Conservation (phyloP, 2,329 filamentous ascomycete species). For the Fusarium armeniacum region DNA sequence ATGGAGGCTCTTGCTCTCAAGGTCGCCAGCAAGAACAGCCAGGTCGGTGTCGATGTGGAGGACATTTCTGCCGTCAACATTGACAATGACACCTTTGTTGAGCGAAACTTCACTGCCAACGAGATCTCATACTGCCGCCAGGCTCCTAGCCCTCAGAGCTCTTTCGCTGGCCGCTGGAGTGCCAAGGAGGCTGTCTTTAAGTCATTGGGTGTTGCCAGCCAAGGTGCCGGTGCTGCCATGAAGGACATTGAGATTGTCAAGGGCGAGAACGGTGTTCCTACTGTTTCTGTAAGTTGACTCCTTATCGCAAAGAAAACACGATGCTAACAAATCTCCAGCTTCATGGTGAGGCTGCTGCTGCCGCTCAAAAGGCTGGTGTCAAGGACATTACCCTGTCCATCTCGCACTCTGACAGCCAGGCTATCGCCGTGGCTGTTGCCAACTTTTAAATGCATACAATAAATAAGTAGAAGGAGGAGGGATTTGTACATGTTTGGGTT, state of each 20-base stretch:
- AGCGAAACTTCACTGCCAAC: constrained; percentile 90
- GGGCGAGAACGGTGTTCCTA: constrained; percentile 84
- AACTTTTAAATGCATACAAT: constrained; percentile 69
- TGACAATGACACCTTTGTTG: constrained; percentile 91
- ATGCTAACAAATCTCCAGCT: constrained; percentile 72
- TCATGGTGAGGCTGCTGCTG: constrained; percentile 84
- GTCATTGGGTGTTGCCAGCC: constrained; percentile 87
- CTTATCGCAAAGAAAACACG: not conserved
- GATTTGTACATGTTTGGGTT: constrained; percentile 38
- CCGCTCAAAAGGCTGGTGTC: constrained; percentile 87
- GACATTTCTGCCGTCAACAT: constrained; percentile 89
- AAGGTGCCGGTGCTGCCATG: constrained; percentile 89
- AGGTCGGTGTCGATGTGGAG: constrained; percentile 95
- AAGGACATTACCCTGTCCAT: constrained; percentile 94
- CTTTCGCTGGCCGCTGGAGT: constrained; percentile 95
- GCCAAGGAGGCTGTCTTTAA: constrained; percentile 99
- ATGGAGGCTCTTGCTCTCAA: constrained; percentile 81
- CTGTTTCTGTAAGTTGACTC: constrained; percentile 79
- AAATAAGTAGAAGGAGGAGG: constrained; percentile 16
- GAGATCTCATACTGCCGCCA: constrained; percentile 91
- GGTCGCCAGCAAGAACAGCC: constrained; percentile 71
- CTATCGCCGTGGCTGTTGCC: constrained; percentile 92
- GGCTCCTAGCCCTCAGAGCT: constrained; percentile 84
- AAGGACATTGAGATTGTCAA: constrained; percentile 94
- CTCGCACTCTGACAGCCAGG: constrained; percentile 93